Evolutionary conservation across 2,329 filamentous ascomycete genomes (phyloP).

Genomic region (Pseudodiploospora longispora): DNA sequence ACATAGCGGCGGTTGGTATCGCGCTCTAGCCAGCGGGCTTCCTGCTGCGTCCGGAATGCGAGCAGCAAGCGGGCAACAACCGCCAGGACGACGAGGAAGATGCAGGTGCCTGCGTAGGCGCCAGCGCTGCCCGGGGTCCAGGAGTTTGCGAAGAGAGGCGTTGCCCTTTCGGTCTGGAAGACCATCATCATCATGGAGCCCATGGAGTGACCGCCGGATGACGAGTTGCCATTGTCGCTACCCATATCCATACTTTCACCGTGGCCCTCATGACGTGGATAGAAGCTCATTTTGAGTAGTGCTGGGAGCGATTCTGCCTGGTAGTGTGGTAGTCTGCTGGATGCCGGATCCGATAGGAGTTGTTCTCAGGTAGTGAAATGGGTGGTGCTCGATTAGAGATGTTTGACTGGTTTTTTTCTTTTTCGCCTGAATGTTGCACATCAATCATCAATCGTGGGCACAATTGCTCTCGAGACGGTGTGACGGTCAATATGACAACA

Average conservation of each 20-base stretch:
- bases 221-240: conserved; percentile 8
- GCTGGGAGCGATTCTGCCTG: too few relatives aligned
- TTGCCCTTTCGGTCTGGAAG: conserved; percentile 51
- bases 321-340: too few relatives aligned
- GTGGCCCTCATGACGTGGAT: conserved; percentile 14
- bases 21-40: conserved; percentile 57
- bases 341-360: too few relatives aligned
- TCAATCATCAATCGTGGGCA: too few relatives aligned
- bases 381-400: too few relatives aligned
- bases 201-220: conserved; percentile 10
- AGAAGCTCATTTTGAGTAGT: conserved; percentile 12
- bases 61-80: conserved; percentile 61
- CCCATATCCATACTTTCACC: conserved; percentile 11
- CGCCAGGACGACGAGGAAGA: conserved; percentile 77
- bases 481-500: too few relatives aligned
- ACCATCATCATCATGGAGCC: conserved; percentile 35
- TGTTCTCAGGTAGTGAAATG: too few relatives aligned
- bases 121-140: conserved; percentile 69
- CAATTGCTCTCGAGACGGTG: too few relatives aligned
- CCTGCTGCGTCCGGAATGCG: conserved; percentile 59
- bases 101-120: conserved; percentile 79
- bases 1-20: conserved; percentile 72
- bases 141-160: conserved; percentile 47
- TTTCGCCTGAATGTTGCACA: too few relatives aligned
- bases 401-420: too few relatives aligned